Base-by-base conservation (phyloP, 495 filamentous ascomycete genomes). In the Penicillium paxilli region DNA sequence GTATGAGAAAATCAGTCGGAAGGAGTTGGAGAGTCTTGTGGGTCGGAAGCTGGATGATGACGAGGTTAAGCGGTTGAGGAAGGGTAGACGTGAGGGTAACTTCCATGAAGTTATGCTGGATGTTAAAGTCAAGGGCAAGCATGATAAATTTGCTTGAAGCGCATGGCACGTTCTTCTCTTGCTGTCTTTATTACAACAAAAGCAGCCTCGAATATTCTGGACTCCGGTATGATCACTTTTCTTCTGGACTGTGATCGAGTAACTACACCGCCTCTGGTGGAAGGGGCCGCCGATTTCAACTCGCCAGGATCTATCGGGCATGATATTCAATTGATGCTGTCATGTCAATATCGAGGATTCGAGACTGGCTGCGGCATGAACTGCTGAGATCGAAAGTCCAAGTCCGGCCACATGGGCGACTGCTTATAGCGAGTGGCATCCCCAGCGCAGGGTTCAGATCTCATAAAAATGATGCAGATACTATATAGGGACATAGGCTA, bases 61-160 rank as follows among this genome's bases (percentile, higher is more conserved):
- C 47, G 93, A 98, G 67, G 89, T 98, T 8, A 87, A 79, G 71
- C 82, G 66, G 65, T 69, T 98, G 69, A 92, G 91, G 80, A 88
- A 72, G 73, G 92, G 92, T 21, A 80, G 91, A 67, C 77, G 83
- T 67, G 90, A 96, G 66, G 70, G 94, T 1, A 83, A 93, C 69
- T 98, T 92, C 66, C 88, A 98, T 73, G 95, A 98, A 71, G 82
- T 81, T 48, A 67, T 97, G 56, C 70, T 98, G 50, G 87, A 96
- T 79, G 79, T 98, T 24, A 92, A 90, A 69, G 90, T 96, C 10
- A 96, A 94, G 71, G 88, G 85, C 50, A 97, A 96, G 74, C 94
- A 98, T 76, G 94, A 98, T 74, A 98, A 98, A 69, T 98, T 83
- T 77, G 86, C 86, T 56, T 84, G 64, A 68, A 47, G 23, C 4